Evolutionary conservation across 2,329 filamentous ascomycete genomes (phyloP), one percentile per base, ranked within the genome.

Genomic region (Mycosphaerella sp.): DNA sequence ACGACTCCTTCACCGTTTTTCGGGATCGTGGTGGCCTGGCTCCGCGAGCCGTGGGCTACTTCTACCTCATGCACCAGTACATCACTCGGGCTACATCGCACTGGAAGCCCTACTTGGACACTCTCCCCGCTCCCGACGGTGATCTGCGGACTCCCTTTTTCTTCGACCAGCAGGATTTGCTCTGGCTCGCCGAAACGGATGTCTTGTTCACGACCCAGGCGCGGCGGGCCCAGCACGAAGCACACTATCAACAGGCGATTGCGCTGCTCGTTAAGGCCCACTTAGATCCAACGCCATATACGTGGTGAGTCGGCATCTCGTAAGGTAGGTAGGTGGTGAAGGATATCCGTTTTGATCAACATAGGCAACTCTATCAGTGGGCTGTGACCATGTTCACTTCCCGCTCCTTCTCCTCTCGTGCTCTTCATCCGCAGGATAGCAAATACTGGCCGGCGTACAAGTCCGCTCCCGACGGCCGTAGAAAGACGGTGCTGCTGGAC

Each of bases 381-480:
- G 75, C 77, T n/a, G 72, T 75, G 12, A 77, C 75, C 4, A 74
- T 79, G 21, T 76, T 74, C 61, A 75, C 74, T 3, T 79, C 77
- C 3, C 73, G 78, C 32, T 74, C 74, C 12, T 79, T 80, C 60
- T 74, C 74, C 12, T 78, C 76, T 21, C 62, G 62, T 40, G 64
- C 67, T 34, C 56, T 71, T 10, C 59, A 58, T 4, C 68, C 69
- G 5, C 58, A 65, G 17, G 66, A 67, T 26, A 66, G 64, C 58
- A 69, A 68, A 48, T 67, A 69, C 54, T 71, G 69, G 69, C 59
- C 67, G 2, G 63, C 67, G 3, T 69, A 70, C 59, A 71, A 69
- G 51, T 58, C 62, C 40, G 61, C 55, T 7, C 48, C 54, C 2
- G 53, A 63, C 29, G 65, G 66, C 6, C 59, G 59, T 7, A 56